Base-by-base conservation (phyloP, 2,329 filamentous ascomycete genomes). In the Periconia sp. region DNA sequence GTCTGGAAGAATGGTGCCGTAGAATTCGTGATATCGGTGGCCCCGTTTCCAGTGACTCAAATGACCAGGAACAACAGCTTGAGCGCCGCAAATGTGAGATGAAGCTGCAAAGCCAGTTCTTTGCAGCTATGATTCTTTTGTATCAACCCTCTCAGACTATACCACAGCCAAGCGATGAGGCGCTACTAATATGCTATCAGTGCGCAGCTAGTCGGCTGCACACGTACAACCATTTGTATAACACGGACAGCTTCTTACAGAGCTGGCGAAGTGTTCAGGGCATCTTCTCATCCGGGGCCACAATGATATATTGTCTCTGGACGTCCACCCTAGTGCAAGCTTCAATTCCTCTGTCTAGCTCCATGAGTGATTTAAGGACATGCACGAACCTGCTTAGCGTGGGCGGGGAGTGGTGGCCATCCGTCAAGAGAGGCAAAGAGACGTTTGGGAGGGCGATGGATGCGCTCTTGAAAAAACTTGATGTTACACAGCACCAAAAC, bases 341-440 rank as follows among this genome's bases (percentile, higher is more conserved):
- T 0, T 57, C 57, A 8, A 36, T 58, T 3, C 49, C 59, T 1
- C 50, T 63, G 17, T 25, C 51, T 5, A 51, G 54, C 9, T 40
- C 60, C 3, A 44, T 61, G n/a, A 52, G 52, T 6, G 56, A 62
- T 36, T 44, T 63, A 5, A 58, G 69, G 5, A 61, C 52, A 0
- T 72, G 68, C 29, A 70, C 69, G 0, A 72, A 61, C 28, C 57
- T 72, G 3, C 57, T 73, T 3, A 69, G 64, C n/a, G 59, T 70
- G 12, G 70, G 69, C 3, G 66, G 70, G 4, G 69, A 72, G 38
- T 73, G 69, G 69, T 73, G 71, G 71, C 68, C 68, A 5, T 69
- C 65, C 0, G 65, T 65, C 13, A 46, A 46, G 23, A 41, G 30
- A 16, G 43, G 43, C 15, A 46, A 38, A 23, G 43, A 46, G 18